Evolutionary conservation across 345 rosid species (phyloP).

Genomic region (Clausena lansium): DNA sequence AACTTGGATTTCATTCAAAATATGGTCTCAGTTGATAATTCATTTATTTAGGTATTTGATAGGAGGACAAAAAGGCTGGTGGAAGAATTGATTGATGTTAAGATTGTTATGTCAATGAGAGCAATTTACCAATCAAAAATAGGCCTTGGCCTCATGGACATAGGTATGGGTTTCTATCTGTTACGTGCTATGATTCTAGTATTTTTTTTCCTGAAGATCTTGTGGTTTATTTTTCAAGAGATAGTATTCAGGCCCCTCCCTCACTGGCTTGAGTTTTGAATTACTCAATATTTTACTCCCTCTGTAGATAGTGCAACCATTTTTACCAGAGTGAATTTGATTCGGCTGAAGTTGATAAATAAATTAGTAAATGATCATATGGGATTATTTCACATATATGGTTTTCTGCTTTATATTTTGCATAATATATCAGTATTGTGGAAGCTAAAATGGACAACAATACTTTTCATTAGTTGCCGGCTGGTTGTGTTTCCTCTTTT

Average conservation of each 20-base stretch:
- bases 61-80: conserved; percentile 81
- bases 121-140: conserved; percentile 91
- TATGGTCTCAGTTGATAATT: conserved; percentile 13
- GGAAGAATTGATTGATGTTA: conserved; percentile 86
- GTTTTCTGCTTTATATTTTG: too few species aligned
- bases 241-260: neutral
- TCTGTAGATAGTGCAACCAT: neutral
- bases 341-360: neutral
- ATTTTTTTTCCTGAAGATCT: neutral
- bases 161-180: conserved; percentile 42
- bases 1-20: neutral
- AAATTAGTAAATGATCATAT: too few species aligned
- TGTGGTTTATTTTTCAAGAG: neutral
- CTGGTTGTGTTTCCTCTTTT: too few species aligned
- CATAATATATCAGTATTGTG: too few species aligned
- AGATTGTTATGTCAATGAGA: conserved; percentile 89
- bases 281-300: neutral
- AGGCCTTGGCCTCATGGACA: conserved; percentile 81
- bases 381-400: too few species aligned
- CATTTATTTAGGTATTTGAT: conserved; percentile 68
- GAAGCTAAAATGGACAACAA: too few species aligned
- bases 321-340: neutral
- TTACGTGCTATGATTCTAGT: neutral
- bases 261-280: neutral
- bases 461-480: too few species aligned